Evolutionary conservation across 2,329 filamentous ascomycete genomes (phyloP).

Genomic region (Arthrobotrys conoides): DNA sequence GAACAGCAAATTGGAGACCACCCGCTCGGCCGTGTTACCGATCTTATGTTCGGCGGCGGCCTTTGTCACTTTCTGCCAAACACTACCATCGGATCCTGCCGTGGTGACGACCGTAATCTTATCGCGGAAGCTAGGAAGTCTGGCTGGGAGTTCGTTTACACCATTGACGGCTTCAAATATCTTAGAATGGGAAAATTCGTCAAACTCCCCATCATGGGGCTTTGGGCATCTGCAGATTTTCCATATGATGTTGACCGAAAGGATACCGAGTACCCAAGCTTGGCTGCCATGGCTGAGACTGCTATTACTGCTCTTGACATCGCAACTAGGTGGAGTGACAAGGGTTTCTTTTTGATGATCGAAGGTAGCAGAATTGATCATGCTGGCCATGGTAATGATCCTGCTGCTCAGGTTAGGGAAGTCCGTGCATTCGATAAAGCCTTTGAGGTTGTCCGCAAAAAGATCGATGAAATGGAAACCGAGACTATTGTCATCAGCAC

Average conservation of each 20-base stretch:
- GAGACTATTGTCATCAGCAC: conserved; percentile 88
- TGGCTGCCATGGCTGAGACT: conserved; percentile 90
- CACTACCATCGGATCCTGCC: conserved; percentile 82
- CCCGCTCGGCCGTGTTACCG: conserved; percentile 86
- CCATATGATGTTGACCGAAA: conserved; percentile 94
- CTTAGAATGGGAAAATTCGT: conserved; percentile 77
- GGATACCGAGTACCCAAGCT: conserved; percentile 84
- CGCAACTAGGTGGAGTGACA: conserved; percentile 85
- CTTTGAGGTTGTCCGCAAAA: conserved; percentile 86
- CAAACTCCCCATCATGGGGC: conserved; percentile 84
- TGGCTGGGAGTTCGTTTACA: conserved; percentile 83
- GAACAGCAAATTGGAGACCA: conserved; percentile 92
- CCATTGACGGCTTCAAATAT: conserved; percentile 80
- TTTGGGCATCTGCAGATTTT: conserved; percentile 86
- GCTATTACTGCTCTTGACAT: conserved; percentile 83
- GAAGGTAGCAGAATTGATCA: conserved; percentile 97
- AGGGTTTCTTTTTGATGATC: conserved; percentile 99
- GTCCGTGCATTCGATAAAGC: conserved; percentile 94
- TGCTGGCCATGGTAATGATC: conserved; percentile 87
- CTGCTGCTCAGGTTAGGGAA: conserved; percentile 87
- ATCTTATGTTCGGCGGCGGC: conserved; percentile 92
- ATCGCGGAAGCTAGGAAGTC: conserved; percentile 79
- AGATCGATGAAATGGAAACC: conserved; percentile 79
- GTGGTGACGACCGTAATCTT: conserved; percentile 82
- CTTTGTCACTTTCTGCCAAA: conserved; percentile 94